Evolutionary conservation across 768 basidiomycete genomes (phyloP).

Genomic region (Tulasnella sp.): DNA sequence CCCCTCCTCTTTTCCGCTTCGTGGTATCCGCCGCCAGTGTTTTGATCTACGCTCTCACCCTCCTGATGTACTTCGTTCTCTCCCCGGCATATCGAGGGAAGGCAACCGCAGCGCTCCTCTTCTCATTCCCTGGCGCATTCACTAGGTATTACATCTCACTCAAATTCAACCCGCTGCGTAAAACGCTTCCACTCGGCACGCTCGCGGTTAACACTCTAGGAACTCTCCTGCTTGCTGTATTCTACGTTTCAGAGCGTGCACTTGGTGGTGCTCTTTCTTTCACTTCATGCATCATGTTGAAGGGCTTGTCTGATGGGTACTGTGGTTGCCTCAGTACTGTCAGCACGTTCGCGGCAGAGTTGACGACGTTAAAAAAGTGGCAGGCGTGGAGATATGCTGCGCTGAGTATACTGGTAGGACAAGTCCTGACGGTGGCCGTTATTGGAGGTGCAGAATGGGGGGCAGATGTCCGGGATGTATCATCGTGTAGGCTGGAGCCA

Average conservation of each 20-base stretch:
- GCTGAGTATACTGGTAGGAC: slow-evolving; percentile 57
- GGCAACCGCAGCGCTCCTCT: slow-evolving; percentile 77
- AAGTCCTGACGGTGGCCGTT: slow-evolving; percentile 30
- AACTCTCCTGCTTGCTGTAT: slow-evolving; percentile 68
- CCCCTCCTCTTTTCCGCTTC: slow-evolving; percentile 37
- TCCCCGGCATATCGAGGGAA: slow-evolving; percentile 57
- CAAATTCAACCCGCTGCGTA: slow-evolving; percentile 51
- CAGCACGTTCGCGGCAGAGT: slow-evolving; percentile 83
- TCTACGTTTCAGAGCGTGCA: slow-evolving; percentile 58
- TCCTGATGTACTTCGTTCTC: slow-evolving; percentile 69
- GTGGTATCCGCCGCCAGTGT: slow-evolving; percentile 44
- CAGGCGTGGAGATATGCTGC: slow-evolving; percentile 58
- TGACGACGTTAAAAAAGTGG: slow-evolving; percentile 43
- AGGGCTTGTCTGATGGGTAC: slow-evolving; percentile 82
- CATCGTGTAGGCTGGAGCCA: background rate
- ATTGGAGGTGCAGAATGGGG: slow-evolving; percentile 16
- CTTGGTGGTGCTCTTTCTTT: background rate
- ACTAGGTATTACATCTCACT: slow-evolving; percentile 71
- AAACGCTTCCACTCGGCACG: slow-evolving; percentile 66
- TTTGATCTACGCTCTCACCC: slow-evolving; percentile 59
- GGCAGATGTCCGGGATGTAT: slow-evolving; percentile 6
- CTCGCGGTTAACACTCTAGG: slow-evolving; percentile 64
- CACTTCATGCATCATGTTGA: slow-evolving; percentile 56
- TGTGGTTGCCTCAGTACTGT: slow-evolving; percentile 93
- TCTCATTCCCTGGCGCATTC: slow-evolving; percentile 81